Percentiles rank a stretch among this genome's conserved stretches.
Evolutionary conservation across 495 filamentous ascomycete species (phyloP).

Genomic region (Pseudevernia furfuracea): DNA sequence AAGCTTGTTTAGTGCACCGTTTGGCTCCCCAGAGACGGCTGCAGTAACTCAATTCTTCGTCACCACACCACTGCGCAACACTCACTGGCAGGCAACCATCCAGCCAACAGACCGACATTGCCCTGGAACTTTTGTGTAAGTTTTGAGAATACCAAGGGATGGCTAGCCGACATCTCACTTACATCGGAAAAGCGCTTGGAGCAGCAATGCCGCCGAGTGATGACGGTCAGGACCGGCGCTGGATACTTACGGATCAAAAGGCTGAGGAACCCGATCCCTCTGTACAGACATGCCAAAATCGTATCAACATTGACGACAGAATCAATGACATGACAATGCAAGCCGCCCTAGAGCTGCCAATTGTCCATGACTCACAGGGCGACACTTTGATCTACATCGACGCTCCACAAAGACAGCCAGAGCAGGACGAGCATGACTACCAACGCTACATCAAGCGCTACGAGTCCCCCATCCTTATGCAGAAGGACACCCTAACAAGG

Average conservation of each 20-base stretch:
- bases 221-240: too few species aligned
- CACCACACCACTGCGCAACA: background rate
- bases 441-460: constrained; percentile 25
- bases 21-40: background rate
- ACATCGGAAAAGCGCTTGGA: background rate
- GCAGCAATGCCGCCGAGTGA: too few species aligned
- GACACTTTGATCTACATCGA: constrained; percentile 53
- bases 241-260: too few species aligned
- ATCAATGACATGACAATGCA: constrained; percentile 26
- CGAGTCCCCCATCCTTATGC: constrained; percentile 35
- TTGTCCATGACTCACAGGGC: constrained; percentile 34
- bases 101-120: background rate
- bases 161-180: background rate
- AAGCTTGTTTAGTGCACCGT: background rate
- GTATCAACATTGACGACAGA: constrained; percentile 19
- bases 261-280: background rate
- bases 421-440: constrained; percentile 22
- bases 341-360: constrained; percentile 23
- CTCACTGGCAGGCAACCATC: background rate
- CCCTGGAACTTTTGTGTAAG: background rate
- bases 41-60: background rate
- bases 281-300: background rate
- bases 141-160: background rate
- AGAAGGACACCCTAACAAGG: constrained; percentile 38
- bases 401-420: constrained; percentile 31